phyloP scores from a whole-genome alignment of 257 asterid species.

The Solanum gandarillasii region DNA sequence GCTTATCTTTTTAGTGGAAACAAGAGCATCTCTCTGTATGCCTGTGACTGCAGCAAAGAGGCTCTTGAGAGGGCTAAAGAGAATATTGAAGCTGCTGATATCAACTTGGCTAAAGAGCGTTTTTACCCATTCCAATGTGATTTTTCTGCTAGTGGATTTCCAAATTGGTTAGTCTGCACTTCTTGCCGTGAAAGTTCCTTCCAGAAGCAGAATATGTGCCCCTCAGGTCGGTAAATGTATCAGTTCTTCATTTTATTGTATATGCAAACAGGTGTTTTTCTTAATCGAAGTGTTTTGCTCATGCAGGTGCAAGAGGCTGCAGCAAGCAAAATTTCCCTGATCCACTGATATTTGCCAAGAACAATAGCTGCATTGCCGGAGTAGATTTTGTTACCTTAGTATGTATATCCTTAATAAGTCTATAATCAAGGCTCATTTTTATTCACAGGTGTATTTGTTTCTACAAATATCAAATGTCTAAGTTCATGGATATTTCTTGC shows the following conservation, averaged over 20 bases:
- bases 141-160: constrained; percentile 50
- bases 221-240: constrained; percentile 25
- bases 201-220: constrained; percentile 13
- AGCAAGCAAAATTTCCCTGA: constrained; percentile 1
- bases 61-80: constrained; percentile 78
- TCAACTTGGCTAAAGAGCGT: constrained; percentile 30
- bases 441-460: neutral
- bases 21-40: constrained; percentile 47
- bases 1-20: constrained; percentile 35
- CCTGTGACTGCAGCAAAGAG: constrained; percentile 81
- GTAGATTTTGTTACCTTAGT: constrained; percentile 77
- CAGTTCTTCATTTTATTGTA: neutral
- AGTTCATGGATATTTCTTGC: neutral
- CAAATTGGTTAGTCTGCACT: constrained; percentile 61
- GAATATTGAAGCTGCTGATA: constrained; percentile 35
- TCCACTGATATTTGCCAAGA: constrained; percentile 13
- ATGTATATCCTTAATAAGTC: constrained; percentile 11
- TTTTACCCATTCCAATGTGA: constrained; percentile 67
- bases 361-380: constrained; percentile 60
- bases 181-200: constrained; percentile 29
- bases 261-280: neutral
- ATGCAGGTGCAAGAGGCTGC: constrained; percentile 24
- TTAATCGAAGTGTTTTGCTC: neutral
- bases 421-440: neutral
- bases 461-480: constrained; percentile 1